Conservation (phyloP, 176 grass and related monocot genomes). For the Avena sativa region DNA sequence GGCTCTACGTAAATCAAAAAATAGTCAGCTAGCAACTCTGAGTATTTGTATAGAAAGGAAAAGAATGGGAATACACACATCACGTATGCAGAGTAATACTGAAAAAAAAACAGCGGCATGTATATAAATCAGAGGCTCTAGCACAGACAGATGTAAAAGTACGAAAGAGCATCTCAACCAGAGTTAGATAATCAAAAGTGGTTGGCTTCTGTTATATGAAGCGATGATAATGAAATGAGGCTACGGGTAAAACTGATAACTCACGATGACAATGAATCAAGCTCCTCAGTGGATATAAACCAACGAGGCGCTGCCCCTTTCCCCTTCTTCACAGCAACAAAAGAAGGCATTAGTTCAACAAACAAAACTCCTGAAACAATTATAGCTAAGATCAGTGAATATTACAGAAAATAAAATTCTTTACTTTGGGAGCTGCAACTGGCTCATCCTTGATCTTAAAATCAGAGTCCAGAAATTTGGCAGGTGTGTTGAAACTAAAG, state of each 20-base stretch:
- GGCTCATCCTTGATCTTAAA: conserved; percentile 74
- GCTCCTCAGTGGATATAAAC: conserved; percentile 78
- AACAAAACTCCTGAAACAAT: conserved; percentile 16
- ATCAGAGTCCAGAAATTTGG: conserved; percentile 42
- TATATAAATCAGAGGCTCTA: background rate
- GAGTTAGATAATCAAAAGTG: conserved; percentile 26
- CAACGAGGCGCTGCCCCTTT: conserved; percentile 71
- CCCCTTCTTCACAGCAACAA: conserved; percentile 73
- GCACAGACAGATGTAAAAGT: conserved; percentile 2
- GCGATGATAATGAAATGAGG: conserved; percentile 14
- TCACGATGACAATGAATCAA: conserved; percentile 87
- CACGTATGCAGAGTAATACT: background rate
- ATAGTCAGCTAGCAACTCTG: conserved; percentile 23
- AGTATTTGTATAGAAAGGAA: conserved; percentile 12
- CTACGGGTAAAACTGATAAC: conserved; percentile 40
- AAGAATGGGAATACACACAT: conserved; percentile 23
- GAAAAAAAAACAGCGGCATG: background rate
- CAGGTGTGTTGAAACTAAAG: conserved; percentile 50
- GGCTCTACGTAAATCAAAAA: conserved; percentile 7
- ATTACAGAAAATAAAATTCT: conserved; percentile 11
- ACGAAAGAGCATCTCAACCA: conserved; percentile 16
- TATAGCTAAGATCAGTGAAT: conserved; percentile 18
- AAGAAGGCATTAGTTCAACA: conserved; percentile 37
- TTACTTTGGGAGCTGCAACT: conserved; percentile 83
- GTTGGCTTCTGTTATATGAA: conserved; percentile 1